Evolutionary conservation across 2,329 filamentous ascomycete genomes (phyloP), one percentile per base, ranked within the genome.

Genomic region (Trichoderma guizhouense): DNA sequence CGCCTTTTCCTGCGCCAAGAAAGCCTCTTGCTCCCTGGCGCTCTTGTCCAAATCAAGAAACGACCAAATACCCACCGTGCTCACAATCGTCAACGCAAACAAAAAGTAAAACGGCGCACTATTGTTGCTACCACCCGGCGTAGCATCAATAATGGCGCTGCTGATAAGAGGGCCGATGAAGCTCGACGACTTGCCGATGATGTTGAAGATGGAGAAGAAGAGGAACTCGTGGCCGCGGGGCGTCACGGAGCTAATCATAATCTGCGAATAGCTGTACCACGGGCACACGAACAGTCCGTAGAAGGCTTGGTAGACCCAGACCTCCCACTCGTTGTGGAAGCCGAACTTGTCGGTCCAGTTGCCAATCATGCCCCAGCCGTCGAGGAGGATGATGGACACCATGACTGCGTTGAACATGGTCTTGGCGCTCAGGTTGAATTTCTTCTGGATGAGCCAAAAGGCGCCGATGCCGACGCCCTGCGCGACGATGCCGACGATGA

Each of bases 91-190:
- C 73, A 91, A 76, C 0, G 82, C 88, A 73, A 90, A 89, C 21
- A 92, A 76, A 72, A 92, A 92, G 75, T 91, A 92, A 73, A 92
- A 92, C 0, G 90, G 90, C 8, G 86, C 86, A 30, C 84, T 89
- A 68, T 87, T 87, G 76, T 91, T 87, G 69, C 88, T 84, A 15
- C 81, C 79, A 1, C 82, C 83, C 0, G 86, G 84, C 7, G 71
- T 85, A 0, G 87, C 87, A 77, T 92, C 90, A 71, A 92, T 91
- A 72, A 92, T 92, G 7, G 90, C 90, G 73, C 86, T 89, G 71
- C 87, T 89, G n/a, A 93, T 89, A 30, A 92, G 81, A 0, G 90
- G 91, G 0, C 90, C 90, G 70, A 92, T 91, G 75, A 92, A 92
- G 1, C 86, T 88, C 8, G 86, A 89, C 0, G 90, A 90, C 80